Percentiles rank a stretch among this genome's conserved stretches.
phyloP scores from a whole-genome alignment of 257 asterid species.

The Galeopsis tetrahit region DNA sequence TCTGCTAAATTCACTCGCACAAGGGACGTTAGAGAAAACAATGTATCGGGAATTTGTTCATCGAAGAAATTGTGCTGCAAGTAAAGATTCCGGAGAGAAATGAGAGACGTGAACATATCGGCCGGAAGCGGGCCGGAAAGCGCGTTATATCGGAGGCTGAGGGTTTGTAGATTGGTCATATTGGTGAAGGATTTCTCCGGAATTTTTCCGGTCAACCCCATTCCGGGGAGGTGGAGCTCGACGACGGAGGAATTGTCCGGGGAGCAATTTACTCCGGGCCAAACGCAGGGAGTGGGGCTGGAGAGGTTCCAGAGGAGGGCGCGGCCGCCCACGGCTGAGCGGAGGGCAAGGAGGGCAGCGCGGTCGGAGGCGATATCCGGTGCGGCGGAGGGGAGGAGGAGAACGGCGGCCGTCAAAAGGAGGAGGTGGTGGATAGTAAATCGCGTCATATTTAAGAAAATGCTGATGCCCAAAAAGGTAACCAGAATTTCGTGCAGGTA shows the following conservation, averaged over 20 bases:
- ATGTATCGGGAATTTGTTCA: conserved; percentile 65
- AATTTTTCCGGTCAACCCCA: conserved; percentile 72
- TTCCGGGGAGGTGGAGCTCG: conserved; percentile 86
- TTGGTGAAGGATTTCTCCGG: conserved; percentile 62
- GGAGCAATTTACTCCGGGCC: conserved; percentile 83
- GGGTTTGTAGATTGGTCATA: conserved; percentile 64
- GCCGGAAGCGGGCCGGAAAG: conserved; percentile 69
- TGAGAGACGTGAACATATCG: conserved; percentile 59
- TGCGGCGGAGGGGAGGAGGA: conserved; percentile 38
- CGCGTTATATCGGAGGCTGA: conserved; percentile 87
- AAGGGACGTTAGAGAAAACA: conserved; percentile 58
- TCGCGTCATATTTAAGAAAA: conserved; percentile 35
- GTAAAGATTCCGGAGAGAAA: conserved; percentile 61
- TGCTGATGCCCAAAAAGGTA: conserved; percentile 2
- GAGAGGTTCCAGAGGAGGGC: conserved; percentile 72
- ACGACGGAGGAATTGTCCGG: conserved; percentile 52
- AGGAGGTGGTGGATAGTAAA: conserved; percentile 32
- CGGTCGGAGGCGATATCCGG: conserved; percentile 79
- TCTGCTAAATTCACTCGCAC: conserved; percentile 68
- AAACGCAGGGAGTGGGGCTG: conserved; percentile 64
- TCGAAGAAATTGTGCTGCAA: conserved; percentile 68
- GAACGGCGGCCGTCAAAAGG: conserved; percentile 32
- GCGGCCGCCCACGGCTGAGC: conserved; percentile 83
- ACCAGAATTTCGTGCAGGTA: neutral
- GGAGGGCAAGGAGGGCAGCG: conserved; percentile 72